A percentile compares a stretch with the other conserved stretches of the same genome.
phyloP scores from a whole-genome alignment of 371 early-diverging fungal species.

The Mortierella sp. region DNA sequence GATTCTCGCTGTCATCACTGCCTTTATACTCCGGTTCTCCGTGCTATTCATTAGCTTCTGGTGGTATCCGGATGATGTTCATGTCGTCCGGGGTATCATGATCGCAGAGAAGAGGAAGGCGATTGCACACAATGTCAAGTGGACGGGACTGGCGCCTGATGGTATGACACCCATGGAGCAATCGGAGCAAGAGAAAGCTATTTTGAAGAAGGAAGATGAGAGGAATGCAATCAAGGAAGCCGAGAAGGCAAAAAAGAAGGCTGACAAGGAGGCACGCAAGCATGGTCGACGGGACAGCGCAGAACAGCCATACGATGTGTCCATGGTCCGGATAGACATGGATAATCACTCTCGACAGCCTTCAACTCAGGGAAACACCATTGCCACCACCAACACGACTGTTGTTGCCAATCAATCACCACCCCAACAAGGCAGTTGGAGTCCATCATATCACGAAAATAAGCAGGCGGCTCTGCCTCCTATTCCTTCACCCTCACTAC shows the following conservation, averaged over 20 bases:
- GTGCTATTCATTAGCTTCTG: conserved; percentile 68
- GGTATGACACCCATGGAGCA: conserved; percentile 41
- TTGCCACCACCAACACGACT: background rate
- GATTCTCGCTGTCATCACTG: conserved; percentile 63
- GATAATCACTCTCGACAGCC: conserved; percentile 29
- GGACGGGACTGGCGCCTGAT: conserved; percentile 47
- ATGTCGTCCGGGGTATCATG: conserved; percentile 73
- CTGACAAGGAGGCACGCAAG: conserved; percentile 19
- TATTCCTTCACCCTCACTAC: background rate
- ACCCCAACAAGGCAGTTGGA: background rate
- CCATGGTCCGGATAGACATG: conserved; percentile 45
- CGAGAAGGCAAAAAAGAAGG: conserved; percentile 29
- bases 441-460: background rate
- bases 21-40: conserved; percentile 74
- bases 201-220: conserved; percentile 41
- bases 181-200: conserved; percentile 45
- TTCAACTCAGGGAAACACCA: background rate
- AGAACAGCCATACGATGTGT: conserved; percentile 42
- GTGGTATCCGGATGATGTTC: conserved; percentile 77
- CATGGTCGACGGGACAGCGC: background rate
- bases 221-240: conserved; percentile 23
- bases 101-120: conserved; percentile 43
- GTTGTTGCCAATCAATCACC: background rate
- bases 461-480: background rate
- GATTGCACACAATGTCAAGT: conserved; percentile 15